Conservation (phyloP, 768 basidiomycete species). For the Panellus pusillus region DNA sequence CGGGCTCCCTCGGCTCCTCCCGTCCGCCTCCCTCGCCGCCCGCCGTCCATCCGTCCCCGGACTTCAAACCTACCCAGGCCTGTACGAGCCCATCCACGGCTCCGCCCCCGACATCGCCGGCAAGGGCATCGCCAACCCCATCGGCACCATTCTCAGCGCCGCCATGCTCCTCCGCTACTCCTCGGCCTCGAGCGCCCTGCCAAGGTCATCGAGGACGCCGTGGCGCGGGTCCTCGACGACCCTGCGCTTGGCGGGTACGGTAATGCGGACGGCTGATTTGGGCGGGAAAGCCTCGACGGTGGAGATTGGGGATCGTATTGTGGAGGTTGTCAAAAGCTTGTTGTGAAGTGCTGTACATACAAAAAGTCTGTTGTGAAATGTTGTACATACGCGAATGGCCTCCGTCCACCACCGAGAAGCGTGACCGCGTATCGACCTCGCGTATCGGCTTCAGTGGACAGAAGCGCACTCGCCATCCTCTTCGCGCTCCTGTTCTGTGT, state of each 20-base stretch:
- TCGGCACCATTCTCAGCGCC: slow-evolving; percentile 92
- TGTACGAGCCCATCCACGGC: slow-evolving; percentile 98
- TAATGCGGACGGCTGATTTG: slow-evolving; percentile 81
- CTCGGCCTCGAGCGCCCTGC: slow-evolving; percentile 87
- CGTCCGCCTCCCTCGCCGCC: slow-evolving; percentile 92
- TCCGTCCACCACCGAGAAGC: no score
- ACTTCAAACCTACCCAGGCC: slow-evolving; percentile 80
- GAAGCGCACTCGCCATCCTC: no score
- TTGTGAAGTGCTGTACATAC: no score
- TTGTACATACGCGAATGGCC: no score
- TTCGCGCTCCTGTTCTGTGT: no score
- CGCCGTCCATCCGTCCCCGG: slow-evolving; percentile 50
- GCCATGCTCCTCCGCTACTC: slow-evolving; percentile 96
- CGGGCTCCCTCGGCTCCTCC: slow-evolving; percentile 94
- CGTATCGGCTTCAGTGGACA: no score
- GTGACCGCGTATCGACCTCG: no score
- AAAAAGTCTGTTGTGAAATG: no score
- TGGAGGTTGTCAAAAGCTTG: slow-evolving; percentile 65
- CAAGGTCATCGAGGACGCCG: slow-evolving; percentile 84
- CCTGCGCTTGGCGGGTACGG: slow-evolving; percentile 70
- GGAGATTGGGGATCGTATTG: slow-evolving; percentile 82
- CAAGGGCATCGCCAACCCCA: slow-evolving; percentile 88
- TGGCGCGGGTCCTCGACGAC: slow-evolving; percentile 82
- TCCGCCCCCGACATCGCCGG: slow-evolving; percentile 97
- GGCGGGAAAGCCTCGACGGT: slow-evolving; percentile 74